These are phyloP conservation scores for Aureobasidium musti DNA, from an alignment of 2,329 filamentous ascomycete species.

Conservation along the genomic window DNA sequence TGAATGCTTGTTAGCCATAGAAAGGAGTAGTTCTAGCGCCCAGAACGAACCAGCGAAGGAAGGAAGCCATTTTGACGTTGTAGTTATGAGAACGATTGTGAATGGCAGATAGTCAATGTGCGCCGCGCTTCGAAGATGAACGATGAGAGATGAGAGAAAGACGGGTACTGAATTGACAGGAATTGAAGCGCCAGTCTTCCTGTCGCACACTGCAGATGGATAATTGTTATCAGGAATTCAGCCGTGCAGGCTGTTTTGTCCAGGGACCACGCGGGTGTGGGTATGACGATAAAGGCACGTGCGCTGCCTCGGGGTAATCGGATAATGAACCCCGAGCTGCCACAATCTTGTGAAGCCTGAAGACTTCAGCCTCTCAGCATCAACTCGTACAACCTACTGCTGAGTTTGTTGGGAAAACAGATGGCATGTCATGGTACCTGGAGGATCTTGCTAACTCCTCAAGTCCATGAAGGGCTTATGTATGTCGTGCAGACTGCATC, in stretches of 20 bases:
- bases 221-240: constrained; percentile 27
- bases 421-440: background rate
- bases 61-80: constrained; percentile 13
- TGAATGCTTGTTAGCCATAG: constrained; percentile 37
- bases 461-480: no score
- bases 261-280: background rate
- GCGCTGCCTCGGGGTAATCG: background rate
- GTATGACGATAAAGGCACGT: background rate
- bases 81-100: background rate
- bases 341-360: background rate
- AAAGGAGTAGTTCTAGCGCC: background rate
- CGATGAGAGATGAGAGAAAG: background rate
- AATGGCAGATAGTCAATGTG: background rate
- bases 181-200: constrained; percentile 25
- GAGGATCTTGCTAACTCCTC: background rate
- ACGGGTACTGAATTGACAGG: background rate
- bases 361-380: background rate
- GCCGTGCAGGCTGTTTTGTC: background rate
- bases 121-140: background rate
- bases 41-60: constrained; percentile 24
- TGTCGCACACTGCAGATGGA: constrained; percentile 26
- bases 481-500: background rate
- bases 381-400: background rate
- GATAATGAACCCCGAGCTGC: background rate
- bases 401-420: background rate